A percentile compares a stretch with the other conserved stretches of the same genome.
phyloP scores from a whole-genome alignment of 768 basidiomycete species.

The Lactifluus rugatus region DNA sequence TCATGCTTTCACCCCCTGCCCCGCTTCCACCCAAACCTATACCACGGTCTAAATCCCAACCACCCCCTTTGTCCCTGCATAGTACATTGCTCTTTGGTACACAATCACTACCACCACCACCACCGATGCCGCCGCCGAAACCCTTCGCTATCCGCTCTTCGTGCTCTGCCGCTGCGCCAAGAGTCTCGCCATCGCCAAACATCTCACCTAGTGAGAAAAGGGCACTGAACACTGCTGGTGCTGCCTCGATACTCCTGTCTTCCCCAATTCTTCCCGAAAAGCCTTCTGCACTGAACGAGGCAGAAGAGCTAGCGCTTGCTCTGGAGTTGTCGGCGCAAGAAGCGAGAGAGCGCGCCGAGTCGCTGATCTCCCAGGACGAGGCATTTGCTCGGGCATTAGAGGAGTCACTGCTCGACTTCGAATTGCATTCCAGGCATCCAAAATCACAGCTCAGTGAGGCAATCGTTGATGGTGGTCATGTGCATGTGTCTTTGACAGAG shows the following conservation, averaged over 20 bases:
- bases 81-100: neutral
- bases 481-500: neutral
- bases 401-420: conserved; percentile 1
- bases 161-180: neutral
- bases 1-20: neutral
- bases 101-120: neutral
- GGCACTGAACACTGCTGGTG: neutral
- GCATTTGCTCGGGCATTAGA: conserved; percentile 13
- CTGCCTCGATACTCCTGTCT: neutral
- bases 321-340: conserved; percentile 40
- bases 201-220: neutral
- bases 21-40: neutral
- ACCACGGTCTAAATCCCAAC: conserved; percentile 1
- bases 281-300: conserved; percentile 31
- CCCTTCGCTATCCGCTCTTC: neutral
- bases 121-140: neutral
- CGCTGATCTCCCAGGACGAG: conserved; percentile 5
- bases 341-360: neutral
- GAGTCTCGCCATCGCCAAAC: neutral
- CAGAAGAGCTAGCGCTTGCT: conserved; percentile 57
- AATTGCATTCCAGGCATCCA: neutral
- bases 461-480: neutral
- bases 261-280: conserved; percentile 12
- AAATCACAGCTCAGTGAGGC: neutral
- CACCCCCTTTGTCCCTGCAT: neutral